Evolutionary conservation across 129 eudicot genomes (phyloP), one percentile per base, ranked within the genome.

Genomic region (Lactuca saligna): DNA sequence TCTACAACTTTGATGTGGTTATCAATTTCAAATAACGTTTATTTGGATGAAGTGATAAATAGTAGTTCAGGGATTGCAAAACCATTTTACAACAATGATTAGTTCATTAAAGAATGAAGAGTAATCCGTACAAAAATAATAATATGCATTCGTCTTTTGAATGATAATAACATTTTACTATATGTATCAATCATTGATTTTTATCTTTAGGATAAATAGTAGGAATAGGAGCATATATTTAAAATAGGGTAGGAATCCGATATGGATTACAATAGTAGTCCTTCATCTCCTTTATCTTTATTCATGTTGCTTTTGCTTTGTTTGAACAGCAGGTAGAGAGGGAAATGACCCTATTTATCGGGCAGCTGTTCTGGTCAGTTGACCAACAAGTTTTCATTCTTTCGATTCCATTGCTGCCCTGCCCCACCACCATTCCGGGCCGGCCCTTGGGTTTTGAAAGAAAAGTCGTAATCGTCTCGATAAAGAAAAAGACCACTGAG

Each of bases 401-500:
- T 53, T 53, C 29, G 25, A 3, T 54, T 39, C 55, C 38, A 39
- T 11, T 7, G 10, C 75, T 70, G 75, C 65, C 77, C 77, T 46
- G 51, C 51, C 51, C 51, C 51, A 46, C 65, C 71, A 63, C 54
- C 63, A 54, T 63, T 73, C 46, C 65, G 77, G 78, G 71, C 78
- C 55, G 64, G 4, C 77, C 77, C 61, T 59, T 60, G 67, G 66
- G 41, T 57, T 69, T 56, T 69, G 64, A 39, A 37, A 39, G 15
- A 33, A 73, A 63, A 62, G 70, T 35, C 63, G 31, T 37, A 44
- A 62, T 50, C 69, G 60, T 61, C 68, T 49, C 76, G 50, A 54
- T 64, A 73, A 74, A 74, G 78, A 74, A 74, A 74, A 64, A 74
- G 78, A 74, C 72, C 71, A 74, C 71, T 61, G 69, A 64, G 65